Conservation (phyloP, 2,329 filamentous ascomycete species). For the Arthrobotrys sinensis region DNA sequence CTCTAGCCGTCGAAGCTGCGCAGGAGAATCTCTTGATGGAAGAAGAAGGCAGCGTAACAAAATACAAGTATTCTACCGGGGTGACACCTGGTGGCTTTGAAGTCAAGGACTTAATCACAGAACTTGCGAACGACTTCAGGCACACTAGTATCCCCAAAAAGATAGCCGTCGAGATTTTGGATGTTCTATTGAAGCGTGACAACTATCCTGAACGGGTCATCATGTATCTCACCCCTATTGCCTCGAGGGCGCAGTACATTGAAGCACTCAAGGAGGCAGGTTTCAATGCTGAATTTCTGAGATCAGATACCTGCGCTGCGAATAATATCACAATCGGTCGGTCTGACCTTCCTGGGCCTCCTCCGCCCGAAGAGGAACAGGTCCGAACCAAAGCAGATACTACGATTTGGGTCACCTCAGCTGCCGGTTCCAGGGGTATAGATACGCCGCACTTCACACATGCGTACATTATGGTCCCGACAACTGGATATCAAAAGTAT, state of each 20-base stretch:
- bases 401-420: slow-evolving; percentile 48
- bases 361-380: background rate
- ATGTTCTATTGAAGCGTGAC: slow-evolving; percentile 62
- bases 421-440: slow-evolving; percentile 21
- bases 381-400: slow-evolving; percentile 46
- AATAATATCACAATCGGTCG: slow-evolving; percentile 37
- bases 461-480: slow-evolving; percentile 55
- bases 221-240: slow-evolving; percentile 44
- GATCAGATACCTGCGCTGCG: slow-evolving; percentile 20
- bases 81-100: background rate
- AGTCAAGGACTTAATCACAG: slow-evolving; percentile 49
- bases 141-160: slow-evolving; percentile 46
- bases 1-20: slow-evolving; percentile 40
- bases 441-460: slow-evolving; percentile 56
- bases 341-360: slow-evolving; percentile 39
- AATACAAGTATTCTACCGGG: slow-evolving; percentile 32
- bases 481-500: slow-evolving; percentile 54
- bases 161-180: slow-evolving; percentile 56
- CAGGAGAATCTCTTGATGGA: slow-evolving; percentile 45
- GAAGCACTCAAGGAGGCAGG: slow-evolving; percentile 34
- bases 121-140: slow-evolving; percentile 54
- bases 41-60: slow-evolving; percentile 47
- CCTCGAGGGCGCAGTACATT: slow-evolving; percentile 33
- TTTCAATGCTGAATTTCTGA: slow-evolving; percentile 34
- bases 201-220: slow-evolving; percentile 63